Percentiles rank a stretch among this genome's conserved stretches.
phyloP scores from a whole-genome alignment of 139 green algal genomes.

The Ettlia oleoabundans region DNA sequence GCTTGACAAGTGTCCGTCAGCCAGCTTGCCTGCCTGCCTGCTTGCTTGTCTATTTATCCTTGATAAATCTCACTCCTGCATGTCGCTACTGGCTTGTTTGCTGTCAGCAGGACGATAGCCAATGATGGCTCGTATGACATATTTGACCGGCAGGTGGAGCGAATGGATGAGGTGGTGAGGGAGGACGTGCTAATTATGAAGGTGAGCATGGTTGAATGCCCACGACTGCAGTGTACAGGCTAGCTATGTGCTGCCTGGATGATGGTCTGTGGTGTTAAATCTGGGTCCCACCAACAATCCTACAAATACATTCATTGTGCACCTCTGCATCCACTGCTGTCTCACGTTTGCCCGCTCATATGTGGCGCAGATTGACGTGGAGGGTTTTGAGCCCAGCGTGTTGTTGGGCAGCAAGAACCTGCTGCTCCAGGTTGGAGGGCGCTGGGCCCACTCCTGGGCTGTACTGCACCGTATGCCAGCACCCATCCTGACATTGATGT shows the following conservation, averaged over 20 bases:
- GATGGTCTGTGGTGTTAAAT: too few species aligned
- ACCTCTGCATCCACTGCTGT: not conserved
- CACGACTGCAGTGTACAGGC: too few species aligned
- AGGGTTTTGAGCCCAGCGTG: conserved; percentile 71
- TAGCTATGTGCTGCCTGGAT: too few species aligned
- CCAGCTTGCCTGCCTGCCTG: not conserved
- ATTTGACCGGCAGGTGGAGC: conserved; percentile 41
- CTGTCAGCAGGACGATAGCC: conserved; percentile 48
- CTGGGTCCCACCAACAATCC: too few species aligned
- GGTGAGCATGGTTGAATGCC: conserved; percentile 17
- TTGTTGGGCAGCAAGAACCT: not conserved
- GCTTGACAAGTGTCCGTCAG: not conserved
- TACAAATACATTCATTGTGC: too few species aligned
- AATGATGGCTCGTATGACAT: conserved; percentile 50
- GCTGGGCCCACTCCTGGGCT: too few species aligned
- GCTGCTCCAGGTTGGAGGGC: not conserved
- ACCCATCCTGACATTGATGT: too few species aligned
- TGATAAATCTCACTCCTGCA: too few species aligned
- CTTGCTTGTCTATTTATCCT: too few species aligned
- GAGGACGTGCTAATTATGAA: conserved; percentile 60
- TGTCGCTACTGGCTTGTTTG: too few species aligned
- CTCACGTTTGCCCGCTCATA: not conserved
- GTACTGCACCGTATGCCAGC: too few species aligned
- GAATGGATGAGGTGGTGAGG: conserved; percentile 48
- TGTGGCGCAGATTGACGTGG: conserved; percentile 61